Evolutionary conservation across 23 red algal genomes (phyloP).

Genomic region (Chondrus crispus): DNA sequence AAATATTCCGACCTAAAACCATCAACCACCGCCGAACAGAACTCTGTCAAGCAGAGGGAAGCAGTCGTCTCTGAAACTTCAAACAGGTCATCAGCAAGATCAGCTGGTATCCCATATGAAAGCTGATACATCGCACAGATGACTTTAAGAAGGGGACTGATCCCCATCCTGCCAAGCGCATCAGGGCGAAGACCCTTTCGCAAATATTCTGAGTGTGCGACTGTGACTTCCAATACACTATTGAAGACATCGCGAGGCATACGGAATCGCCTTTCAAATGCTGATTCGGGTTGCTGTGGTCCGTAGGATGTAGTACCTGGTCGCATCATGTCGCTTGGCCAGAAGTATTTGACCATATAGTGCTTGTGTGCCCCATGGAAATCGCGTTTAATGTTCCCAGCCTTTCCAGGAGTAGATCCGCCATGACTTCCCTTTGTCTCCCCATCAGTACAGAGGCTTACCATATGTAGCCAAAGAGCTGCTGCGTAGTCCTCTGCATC

Average conservation of each 20-base stretch:
- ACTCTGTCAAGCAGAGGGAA: conserved; percentile 4
- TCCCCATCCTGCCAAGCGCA: not conserved
- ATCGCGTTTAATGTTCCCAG: conserved; percentile 14
- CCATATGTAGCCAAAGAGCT: conserved; percentile 12
- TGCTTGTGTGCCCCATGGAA: conserved; percentile 1
- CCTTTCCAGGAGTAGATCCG: conserved; percentile 6
- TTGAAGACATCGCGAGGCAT: not conserved
- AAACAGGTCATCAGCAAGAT: conserved; percentile 40
- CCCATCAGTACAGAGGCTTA: not conserved
- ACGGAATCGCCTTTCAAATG: conserved; percentile 5
- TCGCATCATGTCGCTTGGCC: not conserved
- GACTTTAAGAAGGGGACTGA: not conserved
- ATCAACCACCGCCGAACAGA: not conserved
- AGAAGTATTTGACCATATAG: conserved; percentile 46
- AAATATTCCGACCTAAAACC: not conserved
- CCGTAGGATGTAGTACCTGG: not conserved
- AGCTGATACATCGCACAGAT: not conserved
- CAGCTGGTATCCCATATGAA: not conserved
- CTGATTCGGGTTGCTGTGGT: not conserved
- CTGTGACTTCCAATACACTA: not conserved
- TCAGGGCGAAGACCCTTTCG: conserved; percentile 2
- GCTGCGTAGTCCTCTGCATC: not conserved
- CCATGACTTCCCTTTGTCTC: not conserved
- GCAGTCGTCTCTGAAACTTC: conserved; percentile 44
- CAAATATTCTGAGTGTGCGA: not conserved